These are phyloP conservation scores for Penicillium sp. DNA, from an alignment of 2,329 filamentous ascomycete genomes.

Conservation along the genomic window DNA sequence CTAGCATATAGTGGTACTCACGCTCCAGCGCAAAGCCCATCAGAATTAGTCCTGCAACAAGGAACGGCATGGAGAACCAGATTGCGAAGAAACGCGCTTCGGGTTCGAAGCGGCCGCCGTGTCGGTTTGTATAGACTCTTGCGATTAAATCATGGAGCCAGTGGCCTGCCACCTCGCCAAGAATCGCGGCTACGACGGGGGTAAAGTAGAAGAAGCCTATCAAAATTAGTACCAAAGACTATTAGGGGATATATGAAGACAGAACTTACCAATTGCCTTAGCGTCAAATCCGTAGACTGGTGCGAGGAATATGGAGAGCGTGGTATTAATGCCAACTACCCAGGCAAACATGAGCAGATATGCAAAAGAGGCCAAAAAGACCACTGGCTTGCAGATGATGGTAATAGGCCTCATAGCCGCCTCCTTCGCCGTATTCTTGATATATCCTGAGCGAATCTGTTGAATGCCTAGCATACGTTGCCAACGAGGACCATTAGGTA, in stretches of 20 bases:
- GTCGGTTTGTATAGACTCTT: constrained; percentile 48
- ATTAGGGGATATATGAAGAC: not conserved
- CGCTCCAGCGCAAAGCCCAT: constrained; percentile 58
- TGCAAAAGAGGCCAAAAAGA: constrained; percentile 41
- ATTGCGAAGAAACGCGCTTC: constrained; percentile 58
- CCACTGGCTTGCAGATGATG: constrained; percentile 44
- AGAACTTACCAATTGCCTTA: constrained; percentile 52
- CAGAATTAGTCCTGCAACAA: constrained; percentile 55
- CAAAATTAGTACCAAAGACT: not conserved
- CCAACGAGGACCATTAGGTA: constrained; percentile 35
- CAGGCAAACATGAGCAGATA: constrained; percentile 48
- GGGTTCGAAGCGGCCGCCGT: constrained; percentile 60
- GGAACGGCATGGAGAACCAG: constrained; percentile 54
- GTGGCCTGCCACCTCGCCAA: constrained; percentile 61
- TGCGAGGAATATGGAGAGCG: constrained; percentile 57
- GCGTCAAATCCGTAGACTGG: constrained; percentile 57
- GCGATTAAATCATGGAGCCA: constrained; percentile 60
- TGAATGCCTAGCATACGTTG: constrained; percentile 42
- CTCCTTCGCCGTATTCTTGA: constrained; percentile 35
- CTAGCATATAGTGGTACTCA: constrained; percentile 58
- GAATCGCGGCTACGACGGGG: constrained; percentile 57
- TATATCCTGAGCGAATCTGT: constrained; percentile 36
- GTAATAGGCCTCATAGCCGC: constrained; percentile 42
- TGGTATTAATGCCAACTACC: constrained; percentile 60
- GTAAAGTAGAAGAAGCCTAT: constrained; percentile 61